Base-by-base conservation (phyloP, 2,329 filamentous ascomycete genomes). In the Trichoderma harzianum region DNA sequence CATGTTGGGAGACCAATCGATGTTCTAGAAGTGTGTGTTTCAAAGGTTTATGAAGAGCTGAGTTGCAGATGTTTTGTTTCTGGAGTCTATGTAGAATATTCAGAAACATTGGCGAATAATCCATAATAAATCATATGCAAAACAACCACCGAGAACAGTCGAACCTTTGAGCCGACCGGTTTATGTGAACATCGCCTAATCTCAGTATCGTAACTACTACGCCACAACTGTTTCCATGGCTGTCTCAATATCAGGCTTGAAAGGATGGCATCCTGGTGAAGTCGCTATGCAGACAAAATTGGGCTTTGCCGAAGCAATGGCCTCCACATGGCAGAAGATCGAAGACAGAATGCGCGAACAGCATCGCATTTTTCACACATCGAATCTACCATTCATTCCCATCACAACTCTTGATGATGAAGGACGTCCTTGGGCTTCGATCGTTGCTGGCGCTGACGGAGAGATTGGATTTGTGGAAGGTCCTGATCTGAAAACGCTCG, bases 341-440 rank as follows among this genome's bases (percentile, higher is more conserved):
- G 61, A 66, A 53, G 47, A 67, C 14, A 28, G 24, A 7, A 71
- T 71, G 69, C 69, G 61, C n/a, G 69, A 71, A 53, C 69, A 71
- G 21, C 69, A 71, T 53, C 69, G 69, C 36, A 67, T 71, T 30
- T 71, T 71, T 21, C 69, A 71, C 39, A 71, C 69, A 8, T 61
- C 62, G 10, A 71, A 71, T 18, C 14, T 71, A 8, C 69, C 62
- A 1, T 66, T 71, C 26, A 67, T 71, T 21, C 69, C 69, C 7
- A 30, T 71, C 55, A 71, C 69, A 16, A 71, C 69, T 6, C 28
- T 53, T 14, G 69, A 71, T 26, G 69, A 65, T 11, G 60, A 67
- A n/a, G 69, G 69, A 21, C 69, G 69, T 16, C 69, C 69, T n/a
- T 71, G 69, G 69, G 69, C 69, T 21, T 71, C 69, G 3, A 34